These are phyloP conservation scores for Tolypocladium amazonense DNA, from an alignment of 2,329 filamentous ascomycete genomes.

Conservation along the genomic window DNA sequence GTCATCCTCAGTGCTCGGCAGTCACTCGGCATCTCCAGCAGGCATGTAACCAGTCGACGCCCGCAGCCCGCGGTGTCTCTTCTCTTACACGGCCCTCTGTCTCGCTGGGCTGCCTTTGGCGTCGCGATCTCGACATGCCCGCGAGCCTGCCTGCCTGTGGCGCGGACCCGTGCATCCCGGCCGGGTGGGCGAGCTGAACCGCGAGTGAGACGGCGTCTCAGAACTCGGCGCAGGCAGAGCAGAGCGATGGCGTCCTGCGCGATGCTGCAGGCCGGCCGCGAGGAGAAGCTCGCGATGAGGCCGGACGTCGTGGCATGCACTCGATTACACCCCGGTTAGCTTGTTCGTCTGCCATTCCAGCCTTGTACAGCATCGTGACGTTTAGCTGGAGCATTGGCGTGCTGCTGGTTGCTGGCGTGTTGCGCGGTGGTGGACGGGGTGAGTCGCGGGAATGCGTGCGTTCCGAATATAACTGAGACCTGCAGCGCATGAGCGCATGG, in stretches of 20 bases:
- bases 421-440: background rate
- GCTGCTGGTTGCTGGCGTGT: too few relatives aligned
- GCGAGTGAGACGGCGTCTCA: background rate
- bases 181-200: background rate
- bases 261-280: background rate
- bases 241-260: background rate
- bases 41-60: too few relatives aligned
- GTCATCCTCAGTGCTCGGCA: too few relatives aligned
- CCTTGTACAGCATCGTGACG: too few relatives aligned
- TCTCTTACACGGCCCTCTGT: background rate
- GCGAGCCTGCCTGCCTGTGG: background rate
- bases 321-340: too few relatives aligned
- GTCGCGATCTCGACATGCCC: background rate
- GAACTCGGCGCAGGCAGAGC: background rate
- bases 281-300: too few relatives aligned
- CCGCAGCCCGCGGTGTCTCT: background rate
- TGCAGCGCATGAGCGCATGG: background rate
- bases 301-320: too few relatives aligned
- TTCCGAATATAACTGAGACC: background rate
- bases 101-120: background rate
- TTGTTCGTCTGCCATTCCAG: too few relatives aligned
- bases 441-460: background rate
- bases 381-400: too few relatives aligned
- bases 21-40: too few relatives aligned
- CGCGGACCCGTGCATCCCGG: background rate